phyloP scores from a whole-genome alignment of 2,329 filamentous ascomycete species.

The Sporothrix globosa region DNA sequence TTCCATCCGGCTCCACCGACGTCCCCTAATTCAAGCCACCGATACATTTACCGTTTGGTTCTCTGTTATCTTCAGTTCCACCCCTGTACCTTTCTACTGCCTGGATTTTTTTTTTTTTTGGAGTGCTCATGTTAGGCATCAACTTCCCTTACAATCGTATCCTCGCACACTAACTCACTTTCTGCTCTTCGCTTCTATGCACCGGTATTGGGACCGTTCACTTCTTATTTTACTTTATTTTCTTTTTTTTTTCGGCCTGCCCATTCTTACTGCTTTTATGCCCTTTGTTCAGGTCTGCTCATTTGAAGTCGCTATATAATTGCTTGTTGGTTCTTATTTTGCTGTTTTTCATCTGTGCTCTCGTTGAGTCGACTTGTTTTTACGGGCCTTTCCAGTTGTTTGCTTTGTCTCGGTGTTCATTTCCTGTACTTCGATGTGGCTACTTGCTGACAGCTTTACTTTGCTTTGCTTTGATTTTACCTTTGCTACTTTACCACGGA shows the following conservation, averaged over 20 bases:
- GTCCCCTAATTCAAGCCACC: neutral
- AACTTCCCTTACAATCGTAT: no score
- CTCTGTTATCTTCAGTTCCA: neutral
- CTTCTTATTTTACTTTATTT: neutral
- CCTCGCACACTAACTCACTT: neutral
- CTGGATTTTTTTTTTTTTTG: neutral
- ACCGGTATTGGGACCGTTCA: neutral
- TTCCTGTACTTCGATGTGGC: conserved; percentile 16
- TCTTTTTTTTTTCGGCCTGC: neutral
- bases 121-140: no score
- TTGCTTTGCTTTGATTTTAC: conserved; percentile 9
- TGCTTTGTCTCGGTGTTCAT: conserved; percentile 3
- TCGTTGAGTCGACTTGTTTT: neutral
- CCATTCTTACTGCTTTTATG: conserved; percentile 33
- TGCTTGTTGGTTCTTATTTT: neutral
- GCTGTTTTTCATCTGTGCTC: neutral
- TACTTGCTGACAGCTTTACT: neutral
- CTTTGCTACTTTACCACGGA: neutral
- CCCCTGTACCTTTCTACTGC: neutral
- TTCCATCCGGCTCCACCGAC: conserved; percentile 32
- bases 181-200: neutral
- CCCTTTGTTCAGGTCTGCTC: neutral
- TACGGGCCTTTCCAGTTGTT: neutral
- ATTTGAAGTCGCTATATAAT: neutral
- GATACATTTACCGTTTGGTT: neutral